Evolutionary conservation across 2,329 filamentous ascomycete species (phyloP).

Genomic region (Arthrinium phaeospermum): DNA sequence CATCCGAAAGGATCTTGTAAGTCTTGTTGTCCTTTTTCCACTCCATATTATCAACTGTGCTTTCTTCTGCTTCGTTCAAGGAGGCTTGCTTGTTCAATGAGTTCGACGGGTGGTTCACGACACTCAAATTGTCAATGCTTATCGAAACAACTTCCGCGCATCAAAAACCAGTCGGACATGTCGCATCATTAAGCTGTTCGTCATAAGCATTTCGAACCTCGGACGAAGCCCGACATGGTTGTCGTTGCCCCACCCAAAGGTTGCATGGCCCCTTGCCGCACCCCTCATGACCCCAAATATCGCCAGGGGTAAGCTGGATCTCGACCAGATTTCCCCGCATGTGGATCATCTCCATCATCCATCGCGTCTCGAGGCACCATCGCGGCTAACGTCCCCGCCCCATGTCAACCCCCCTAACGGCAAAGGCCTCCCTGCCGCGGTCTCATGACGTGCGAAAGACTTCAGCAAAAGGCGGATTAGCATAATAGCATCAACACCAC

Average conservation of each 20-base stretch:
- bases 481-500: constrained; percentile 8
- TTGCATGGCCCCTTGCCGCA: not conserved
- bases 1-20: constrained; percentile 57
- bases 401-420: not conserved
- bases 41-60: constrained; percentile 22
- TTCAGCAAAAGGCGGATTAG: not conserved
- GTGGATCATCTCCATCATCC: not conserved
- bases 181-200: not conserved
- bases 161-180: not conserved
- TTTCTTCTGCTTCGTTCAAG: not conserved
- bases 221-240: not conserved
- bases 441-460: constrained; percentile 9
- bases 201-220: not conserved
- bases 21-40: constrained; percentile 45
- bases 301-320: not conserved
- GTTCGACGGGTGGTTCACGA: not conserved
- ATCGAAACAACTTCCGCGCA: not conserved
- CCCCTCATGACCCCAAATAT: not conserved
- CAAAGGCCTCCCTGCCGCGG: not conserved
- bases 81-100: not conserved
- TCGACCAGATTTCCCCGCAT: not conserved
- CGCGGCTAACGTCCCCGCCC: not conserved
- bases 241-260: not conserved
- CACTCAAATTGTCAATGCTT: not conserved
- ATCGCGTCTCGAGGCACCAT: not conserved